phyloP scores from a whole-genome alignment of 768 basidiomycete genomes.

The Naganishia onofrii region DNA sequence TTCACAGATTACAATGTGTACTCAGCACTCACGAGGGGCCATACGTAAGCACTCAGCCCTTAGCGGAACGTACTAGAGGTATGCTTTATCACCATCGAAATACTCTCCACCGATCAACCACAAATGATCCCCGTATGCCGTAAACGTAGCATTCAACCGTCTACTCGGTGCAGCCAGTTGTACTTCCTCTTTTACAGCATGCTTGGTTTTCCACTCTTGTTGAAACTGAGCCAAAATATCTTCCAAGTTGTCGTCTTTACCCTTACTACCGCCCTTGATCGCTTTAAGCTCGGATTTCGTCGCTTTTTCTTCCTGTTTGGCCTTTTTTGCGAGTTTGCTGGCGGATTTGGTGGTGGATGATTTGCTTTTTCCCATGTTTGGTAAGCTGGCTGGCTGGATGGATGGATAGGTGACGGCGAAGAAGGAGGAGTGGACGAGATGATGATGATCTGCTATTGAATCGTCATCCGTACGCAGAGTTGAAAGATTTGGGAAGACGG shows the following conservation, averaged over 20 bases:
- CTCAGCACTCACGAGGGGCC: too few relatives aligned
- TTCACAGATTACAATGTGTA: not conserved
- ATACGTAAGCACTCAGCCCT: too few relatives aligned
- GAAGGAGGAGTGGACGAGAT: not conserved
- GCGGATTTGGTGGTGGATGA: slow-evolving; percentile 13
- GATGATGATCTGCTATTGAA: not conserved
- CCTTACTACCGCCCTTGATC: slow-evolving; percentile 50
- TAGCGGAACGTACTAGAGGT: slow-evolving; percentile 47
- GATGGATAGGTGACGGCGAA: not conserved
- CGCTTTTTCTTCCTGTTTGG: slow-evolving; percentile 32
- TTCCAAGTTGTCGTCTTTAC: slow-evolving; percentile 67
- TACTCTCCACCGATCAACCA: slow-evolving; percentile 65
- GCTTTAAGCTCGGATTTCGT: slow-evolving; percentile 50
- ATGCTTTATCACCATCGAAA: slow-evolving; percentile 80
- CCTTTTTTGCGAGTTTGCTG: slow-evolving; percentile 19
- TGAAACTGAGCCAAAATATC: slow-evolving; percentile 68
- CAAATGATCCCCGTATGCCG: slow-evolving; percentile 73
- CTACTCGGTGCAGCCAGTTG: slow-evolving; percentile 77
- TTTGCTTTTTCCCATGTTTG: slow-evolving; percentile 5
- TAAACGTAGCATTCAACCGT: slow-evolving; percentile 78
- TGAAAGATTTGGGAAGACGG: not conserved
- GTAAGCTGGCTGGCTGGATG: not conserved
- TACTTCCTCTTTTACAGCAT: slow-evolving; percentile 79
- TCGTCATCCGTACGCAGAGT: slow-evolving; percentile 9
- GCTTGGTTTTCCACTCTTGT: slow-evolving; percentile 73